Base-by-base conservation (phyloP, 768 basidiomycete species). In the Xerocomus spinulosus region DNA sequence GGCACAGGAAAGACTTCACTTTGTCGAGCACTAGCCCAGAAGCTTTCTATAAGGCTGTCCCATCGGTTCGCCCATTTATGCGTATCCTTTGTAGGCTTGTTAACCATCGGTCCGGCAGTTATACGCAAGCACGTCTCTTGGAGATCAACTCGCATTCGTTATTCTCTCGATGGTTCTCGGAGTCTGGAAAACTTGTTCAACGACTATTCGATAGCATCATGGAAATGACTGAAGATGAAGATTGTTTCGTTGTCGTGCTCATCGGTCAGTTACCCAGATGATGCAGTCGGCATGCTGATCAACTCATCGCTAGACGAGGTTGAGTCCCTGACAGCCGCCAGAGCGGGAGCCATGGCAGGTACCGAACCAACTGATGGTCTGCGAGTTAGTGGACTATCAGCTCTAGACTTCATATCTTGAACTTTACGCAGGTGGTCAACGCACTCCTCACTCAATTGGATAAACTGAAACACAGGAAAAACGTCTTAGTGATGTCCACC, bases 131-230 rank as follows among this genome's bases (percentile, higher is more conserved):
- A 29, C 87, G 92, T 38, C 73, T 99, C 10, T 78, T 99, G 37
- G 96, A 99, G 67, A 96, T 99, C 61, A 98, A 98, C 63, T 94
- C 96, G 0, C 96, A 98, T 69, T 97, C 94, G 2, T 77, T 99
- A 14, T 98, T 99, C 66, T 94, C 92, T 14, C 89, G 93, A 57
- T 99, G 96, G 95, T 99, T 98, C 70, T 97, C 94, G 0, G 96
- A 99, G 64, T 96, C 93, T 0, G 96, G 96, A 14, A 99, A 99
- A 67, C 81, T 99, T 24, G 96, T 99, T 2, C 95, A 98, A 60
- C 81, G 87, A 39, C 73, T 99, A 15, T 99, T 98, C 63, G 80
- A 76, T 32, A 87, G 79, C 49, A 92, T 99, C 48, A 88, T 79
- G 32, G 93, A 96, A 54, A 77, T 98, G 68, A 85, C 89, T 0